phyloP scores from a whole-genome alignment of 2,329 filamentous ascomycete species.

The Zymoseptoria pseudotritici region DNA sequence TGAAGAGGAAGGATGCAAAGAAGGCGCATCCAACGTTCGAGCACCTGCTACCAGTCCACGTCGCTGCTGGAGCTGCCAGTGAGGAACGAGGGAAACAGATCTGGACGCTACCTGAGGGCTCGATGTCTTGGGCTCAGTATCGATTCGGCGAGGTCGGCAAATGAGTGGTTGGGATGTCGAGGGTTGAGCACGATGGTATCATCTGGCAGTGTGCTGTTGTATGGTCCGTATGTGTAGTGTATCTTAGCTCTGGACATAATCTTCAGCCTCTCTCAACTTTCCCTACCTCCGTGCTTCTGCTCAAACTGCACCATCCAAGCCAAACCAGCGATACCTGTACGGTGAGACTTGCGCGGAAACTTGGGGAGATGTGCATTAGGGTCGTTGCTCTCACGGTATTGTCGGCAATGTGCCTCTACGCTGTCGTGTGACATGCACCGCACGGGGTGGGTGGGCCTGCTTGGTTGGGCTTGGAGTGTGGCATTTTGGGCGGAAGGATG shows the following conservation, averaged over 20 bases:
- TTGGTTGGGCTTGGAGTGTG: no score
- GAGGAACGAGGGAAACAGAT: constrained; percentile 25
- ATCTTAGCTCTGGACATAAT: background rate
- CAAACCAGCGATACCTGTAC: no score
- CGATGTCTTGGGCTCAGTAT: constrained; percentile 31
- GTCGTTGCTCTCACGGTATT: no score
- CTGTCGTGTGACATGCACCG: background rate
- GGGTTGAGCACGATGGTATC: background rate
- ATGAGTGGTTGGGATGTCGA: background rate
- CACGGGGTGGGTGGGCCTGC: no score
- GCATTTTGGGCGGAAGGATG: no score
- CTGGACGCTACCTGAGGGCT: constrained; percentile 30
- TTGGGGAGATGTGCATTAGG: no score
- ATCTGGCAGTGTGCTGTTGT: background rate
- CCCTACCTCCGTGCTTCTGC: background rate
- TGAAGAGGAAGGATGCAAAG: constrained; percentile 44
- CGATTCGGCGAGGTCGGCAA: constrained; percentile 23
- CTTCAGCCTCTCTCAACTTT: background rate
- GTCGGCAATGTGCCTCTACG: background rate
- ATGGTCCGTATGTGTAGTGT: background rate
- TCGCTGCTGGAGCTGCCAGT: constrained; percentile 34
- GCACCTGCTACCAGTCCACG: constrained; percentile 54
- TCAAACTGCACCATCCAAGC: no score
- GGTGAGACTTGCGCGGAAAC: no score
- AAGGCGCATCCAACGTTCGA: constrained; percentile 58